Conservation (phyloP, 768 basidiomycete genomes). For the Hemileccinum rubropunctum region DNA sequence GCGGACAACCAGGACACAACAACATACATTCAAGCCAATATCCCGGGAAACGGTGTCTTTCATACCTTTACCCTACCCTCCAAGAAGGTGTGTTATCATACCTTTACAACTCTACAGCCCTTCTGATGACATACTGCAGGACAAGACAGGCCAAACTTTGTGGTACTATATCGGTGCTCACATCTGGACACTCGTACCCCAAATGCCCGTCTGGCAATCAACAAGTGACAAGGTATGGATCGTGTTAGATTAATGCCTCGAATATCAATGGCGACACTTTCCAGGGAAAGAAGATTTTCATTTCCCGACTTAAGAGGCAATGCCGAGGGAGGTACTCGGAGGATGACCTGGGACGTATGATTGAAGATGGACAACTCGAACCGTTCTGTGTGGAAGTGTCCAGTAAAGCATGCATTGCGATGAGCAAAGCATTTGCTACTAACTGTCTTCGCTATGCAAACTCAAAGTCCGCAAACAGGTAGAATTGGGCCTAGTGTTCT, state of each 20-base stretch:
- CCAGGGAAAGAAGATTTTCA: conserved; percentile 32
- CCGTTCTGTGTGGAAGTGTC: conserved; percentile 44
- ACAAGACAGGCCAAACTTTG: conserved; percentile 15
- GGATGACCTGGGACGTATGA: conserved; percentile 33
- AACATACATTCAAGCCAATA: conserved; percentile 31
- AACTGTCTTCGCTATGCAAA: conserved; percentile 16
- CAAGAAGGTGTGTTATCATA: conserved; percentile 36
- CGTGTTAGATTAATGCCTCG: neutral
- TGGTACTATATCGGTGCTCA: conserved; percentile 56
- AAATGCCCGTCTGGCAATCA: conserved; percentile 39
- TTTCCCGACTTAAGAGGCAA: conserved; percentile 36
- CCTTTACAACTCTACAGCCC: neutral
- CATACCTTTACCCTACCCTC: conserved; percentile 52
- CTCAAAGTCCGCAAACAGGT: neutral
- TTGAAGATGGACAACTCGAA: conserved; percentile 41
- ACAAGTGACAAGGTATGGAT: conserved; percentile 34
- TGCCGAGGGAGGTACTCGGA: conserved; percentile 33
- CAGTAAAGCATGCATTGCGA: conserved; percentile 16
- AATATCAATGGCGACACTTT: neutral
- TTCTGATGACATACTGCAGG: conserved; percentile 27
- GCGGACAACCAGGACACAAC: conserved; percentile 32
- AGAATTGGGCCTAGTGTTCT: neutral
- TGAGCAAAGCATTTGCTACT: conserved; percentile 25
- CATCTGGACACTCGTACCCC: conserved; percentile 37
- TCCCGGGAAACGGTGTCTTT: conserved; percentile 29